A percentile compares a stretch with the other conserved stretches of the same genome.
Conservation (phyloP, 2,329 filamentous ascomycete genomes). For the Bimuria novae-zelandiae region DNA sequence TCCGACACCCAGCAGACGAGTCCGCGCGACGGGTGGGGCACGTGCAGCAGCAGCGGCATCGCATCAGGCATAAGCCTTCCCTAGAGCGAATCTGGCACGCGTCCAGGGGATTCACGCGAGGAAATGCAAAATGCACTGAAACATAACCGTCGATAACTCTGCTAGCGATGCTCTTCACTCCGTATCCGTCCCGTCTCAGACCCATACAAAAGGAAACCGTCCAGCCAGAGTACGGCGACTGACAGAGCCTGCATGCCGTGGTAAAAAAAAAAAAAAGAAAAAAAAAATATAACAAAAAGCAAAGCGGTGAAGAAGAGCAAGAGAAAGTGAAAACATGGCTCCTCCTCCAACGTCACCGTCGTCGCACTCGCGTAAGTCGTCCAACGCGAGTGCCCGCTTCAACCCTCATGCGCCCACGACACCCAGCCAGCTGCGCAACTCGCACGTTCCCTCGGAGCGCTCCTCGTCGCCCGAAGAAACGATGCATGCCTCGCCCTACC, state of each 20-base stretch:
- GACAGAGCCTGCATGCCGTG: constrained; percentile 8
- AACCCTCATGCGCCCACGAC: constrained; percentile 42
- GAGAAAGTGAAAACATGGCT: constrained; percentile 18
- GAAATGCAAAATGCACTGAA: not conserved
- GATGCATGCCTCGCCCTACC: constrained; percentile 34
- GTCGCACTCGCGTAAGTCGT: constrained; percentile 39
- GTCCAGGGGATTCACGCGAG: constrained; percentile 1
- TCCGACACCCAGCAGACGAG: constrained; percentile 12
- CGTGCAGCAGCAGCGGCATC: constrained; percentile 27
- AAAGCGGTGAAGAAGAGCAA: not conserved
- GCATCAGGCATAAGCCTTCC: constrained; percentile 18
- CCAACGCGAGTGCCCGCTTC: constrained; percentile 32
- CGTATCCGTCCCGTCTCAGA: constrained; percentile 10
- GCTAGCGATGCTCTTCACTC: constrained; percentile 13
- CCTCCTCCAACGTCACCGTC: constrained; percentile 14
- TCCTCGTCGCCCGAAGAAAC: constrained; percentile 50
- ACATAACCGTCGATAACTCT: constrained; percentile 10
- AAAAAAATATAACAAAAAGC: too few relatives aligned
- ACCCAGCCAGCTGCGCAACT: constrained; percentile 49
- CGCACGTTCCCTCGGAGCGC: constrained; percentile 47
- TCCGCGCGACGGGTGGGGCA: constrained; percentile 17
- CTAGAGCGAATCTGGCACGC: not conserved
- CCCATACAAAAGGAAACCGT: too few relatives aligned
- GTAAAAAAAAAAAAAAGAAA: too few relatives aligned
- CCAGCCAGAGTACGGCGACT: constrained; percentile 21